Evolutionary conservation across 148 eudicot genomes (phyloP), one percentile per base, ranked within the genome.

Genomic region (Linanthus parryae): DNA sequence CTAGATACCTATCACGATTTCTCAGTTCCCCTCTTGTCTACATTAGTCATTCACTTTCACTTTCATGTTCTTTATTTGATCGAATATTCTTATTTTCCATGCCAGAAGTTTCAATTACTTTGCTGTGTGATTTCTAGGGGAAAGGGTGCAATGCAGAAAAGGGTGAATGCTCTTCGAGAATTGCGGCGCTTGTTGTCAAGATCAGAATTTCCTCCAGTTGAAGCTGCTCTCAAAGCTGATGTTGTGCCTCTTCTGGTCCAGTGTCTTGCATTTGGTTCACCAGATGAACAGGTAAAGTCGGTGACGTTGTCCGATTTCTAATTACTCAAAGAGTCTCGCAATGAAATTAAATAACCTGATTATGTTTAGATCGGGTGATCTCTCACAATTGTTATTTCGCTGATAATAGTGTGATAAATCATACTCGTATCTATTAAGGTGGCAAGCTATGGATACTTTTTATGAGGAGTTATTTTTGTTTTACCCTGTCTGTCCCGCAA

Each of bases 231-330:
- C 43, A 66, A 70, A 56, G 81, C 85, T 56, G 99, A 94, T 66
- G 96, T 77, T 28, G 73, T 92, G 46, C 75, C 79, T 58, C 54
- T 74, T 22, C 90, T 92, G 51, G 85, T 82, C 65, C 96, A 82
- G 65, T 82, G 99, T 59, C 88, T 92, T 25, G 69, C 94, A 40
- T 92, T 92, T 72, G 96, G 99, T 49, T 84, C 94, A 48, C 77
- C 80, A 35, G 96, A 92, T 73, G 96, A 92, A 61, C 96, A 92
- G 99, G 99, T 92, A 40, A n/a, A n/a, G n/a, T n/a, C n/a, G n/a
- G n/a, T n/a, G n/a, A n/a, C n/a, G n/a, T n/a, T n/a, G n/a, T n/a
- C n/a, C n/a, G n/a, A n/a, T n/a, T n/a, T n/a, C n/a, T n/a, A n/a
- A n/a, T n/a, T n/a, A n/a, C n/a, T n/a, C n/a, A n/a, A n/a, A n/a